phyloP scores from a whole-genome alignment of 129 eudicot genomes.

The Oenanthe sinensis region DNA sequence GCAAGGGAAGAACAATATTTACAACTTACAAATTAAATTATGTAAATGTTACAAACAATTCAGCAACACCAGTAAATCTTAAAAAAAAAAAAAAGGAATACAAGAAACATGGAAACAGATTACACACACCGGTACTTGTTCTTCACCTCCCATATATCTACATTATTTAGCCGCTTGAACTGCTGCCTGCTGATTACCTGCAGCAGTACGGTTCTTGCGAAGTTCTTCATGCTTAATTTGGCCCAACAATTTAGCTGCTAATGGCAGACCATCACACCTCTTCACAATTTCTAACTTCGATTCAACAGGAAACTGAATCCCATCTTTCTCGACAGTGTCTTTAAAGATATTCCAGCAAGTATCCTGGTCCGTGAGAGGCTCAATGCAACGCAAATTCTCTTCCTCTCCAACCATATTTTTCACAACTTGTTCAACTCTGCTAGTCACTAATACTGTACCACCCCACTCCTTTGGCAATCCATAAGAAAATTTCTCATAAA shows the following conservation, averaged over 20 bases:
- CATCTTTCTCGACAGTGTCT: not conserved
- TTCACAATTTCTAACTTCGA: slow-evolving; percentile 1
- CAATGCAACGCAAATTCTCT: not conserved
- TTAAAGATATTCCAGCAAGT: slow-evolving; percentile 3
- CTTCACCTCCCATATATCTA: not conserved
- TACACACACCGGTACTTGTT: not conserved
- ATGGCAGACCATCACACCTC: slow-evolving; percentile 16
- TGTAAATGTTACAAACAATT: not conserved
- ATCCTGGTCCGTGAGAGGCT: not conserved
- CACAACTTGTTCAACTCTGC: slow-evolving; percentile 2
- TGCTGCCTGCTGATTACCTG: not conserved
- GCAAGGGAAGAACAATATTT: not conserved
- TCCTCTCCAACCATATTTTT: slow-evolving; percentile 12
- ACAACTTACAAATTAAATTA: not conserved
- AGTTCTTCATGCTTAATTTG: not conserved
- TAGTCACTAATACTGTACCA: slow-evolving; percentile 9
- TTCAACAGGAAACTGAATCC: not conserved
- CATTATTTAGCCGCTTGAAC: not conserved
- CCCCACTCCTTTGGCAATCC: slow-evolving; percentile 18
- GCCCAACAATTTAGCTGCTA: slow-evolving; percentile 15
- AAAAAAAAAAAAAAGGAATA: not conserved
- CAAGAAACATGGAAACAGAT: not conserved
- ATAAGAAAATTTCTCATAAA: not conserved
- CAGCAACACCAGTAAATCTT: not conserved
- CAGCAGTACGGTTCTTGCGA: not conserved